A percentile compares a stretch with the other conserved stretches of the same genome.
Evolutionary conservation across 2,329 filamentous ascomycete genomes (phyloP).

Genomic region (Teratosphaeria gauchensis): DNA sequence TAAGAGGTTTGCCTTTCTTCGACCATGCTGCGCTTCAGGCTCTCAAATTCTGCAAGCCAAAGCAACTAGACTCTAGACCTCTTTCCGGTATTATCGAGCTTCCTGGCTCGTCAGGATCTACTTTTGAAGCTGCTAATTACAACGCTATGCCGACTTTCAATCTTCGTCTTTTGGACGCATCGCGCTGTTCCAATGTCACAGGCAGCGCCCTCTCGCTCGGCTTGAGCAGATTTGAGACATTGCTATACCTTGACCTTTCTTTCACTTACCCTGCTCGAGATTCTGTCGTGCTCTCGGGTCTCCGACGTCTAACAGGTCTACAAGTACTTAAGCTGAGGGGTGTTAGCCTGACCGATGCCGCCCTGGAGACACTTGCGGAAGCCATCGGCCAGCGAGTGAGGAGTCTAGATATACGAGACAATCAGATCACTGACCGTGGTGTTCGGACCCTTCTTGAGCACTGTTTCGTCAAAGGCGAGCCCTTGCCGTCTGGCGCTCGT

Average conservation of each 20-base stretch:
- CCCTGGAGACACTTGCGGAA: slow-evolving; percentile 43
- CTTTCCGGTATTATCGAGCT: slow-evolving; percentile 18
- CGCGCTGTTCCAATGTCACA: slow-evolving; percentile 49
- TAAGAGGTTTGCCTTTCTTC: slow-evolving; percentile 51
- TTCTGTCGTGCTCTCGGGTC: slow-evolving; percentile 34
- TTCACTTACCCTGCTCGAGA: slow-evolving; percentile 25
- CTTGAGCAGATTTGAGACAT: slow-evolving; percentile 42
- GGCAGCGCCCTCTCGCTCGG: slow-evolving; percentile 43
- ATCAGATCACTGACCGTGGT: slow-evolving; percentile 47
- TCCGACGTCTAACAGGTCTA: slow-evolving; percentile 40
- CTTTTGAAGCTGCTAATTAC: slow-evolving; percentile 10
- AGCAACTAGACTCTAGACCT: slow-evolving; percentile 15
- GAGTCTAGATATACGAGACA: slow-evolving; percentile 48
- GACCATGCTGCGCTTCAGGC: slow-evolving; percentile 49
- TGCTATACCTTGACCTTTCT: slow-evolving; percentile 52
- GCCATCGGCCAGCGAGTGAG: slow-evolving; percentile 44
- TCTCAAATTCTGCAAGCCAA: slow-evolving; percentile 27
- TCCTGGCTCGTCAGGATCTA: slow-evolving; percentile 22
- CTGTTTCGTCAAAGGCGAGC: slow-evolving; percentile 33
- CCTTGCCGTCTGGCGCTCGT: slow-evolving; percentile 3
- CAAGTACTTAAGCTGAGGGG: slow-evolving; percentile 49
- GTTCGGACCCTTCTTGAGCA: slow-evolving; percentile 42
- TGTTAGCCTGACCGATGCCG: slow-evolving; percentile 44
- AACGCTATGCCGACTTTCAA: slow-evolving; percentile 29
- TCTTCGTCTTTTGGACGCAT: slow-evolving; percentile 47